A percentile compares a stretch with the other conserved stretches of the same genome.
Evolutionary conservation across 805 yeast species (phyloP).

Genomic region (Saturnispora besseyi): DNA sequence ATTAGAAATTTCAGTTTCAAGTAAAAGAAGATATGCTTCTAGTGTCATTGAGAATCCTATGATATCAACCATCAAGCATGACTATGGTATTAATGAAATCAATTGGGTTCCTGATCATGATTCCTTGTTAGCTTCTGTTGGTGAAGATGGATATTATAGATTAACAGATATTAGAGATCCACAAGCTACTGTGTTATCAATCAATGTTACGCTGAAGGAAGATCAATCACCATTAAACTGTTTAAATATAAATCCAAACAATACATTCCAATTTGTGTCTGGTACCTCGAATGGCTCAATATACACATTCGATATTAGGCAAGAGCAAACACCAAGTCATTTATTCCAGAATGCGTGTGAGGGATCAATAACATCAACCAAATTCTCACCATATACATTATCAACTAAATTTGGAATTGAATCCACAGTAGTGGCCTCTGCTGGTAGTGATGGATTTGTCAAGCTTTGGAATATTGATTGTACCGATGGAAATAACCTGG

Average conservation of each 20-base stretch:
- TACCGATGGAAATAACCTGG: not conserved
- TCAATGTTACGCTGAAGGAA: not conserved
- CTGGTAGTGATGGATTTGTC: slow-evolving; percentile 56
- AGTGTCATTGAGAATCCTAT: slow-evolving; percentile 13
- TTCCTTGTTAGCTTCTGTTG: slow-evolving; percentile 52
- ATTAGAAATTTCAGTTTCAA: slow-evolving; percentile 9
- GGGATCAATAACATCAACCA: slow-evolving; percentile 52
- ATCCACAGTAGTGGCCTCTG: slow-evolving; percentile 40
- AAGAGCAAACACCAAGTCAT: slow-evolving; percentile 25
- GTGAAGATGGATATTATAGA: slow-evolving; percentile 49
- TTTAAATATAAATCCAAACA: slow-evolving; percentile 49
- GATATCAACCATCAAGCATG: slow-evolving; percentile 25
- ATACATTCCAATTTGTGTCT: slow-evolving; percentile 50
- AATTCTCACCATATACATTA: slow-evolving; percentile 59
- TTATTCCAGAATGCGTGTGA: slow-evolving; percentile 31
- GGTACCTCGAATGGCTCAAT: slow-evolving; percentile 56
- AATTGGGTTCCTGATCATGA: slow-evolving; percentile 61
- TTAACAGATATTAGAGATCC: slow-evolving; percentile 45
- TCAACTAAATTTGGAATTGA: slow-evolving; percentile 25
- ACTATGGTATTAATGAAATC: slow-evolving; percentile 57
- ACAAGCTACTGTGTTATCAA: slow-evolving; percentile 12
- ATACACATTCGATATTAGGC: slow-evolving; percentile 59
- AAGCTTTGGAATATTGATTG: slow-evolving; percentile 48
- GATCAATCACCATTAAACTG: slow-evolving; percentile 33
- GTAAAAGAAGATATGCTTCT: slow-evolving; percentile 7